Base-by-base conservation (phyloP, 129 eudicot genomes). In the Mikania micrantha region DNA sequence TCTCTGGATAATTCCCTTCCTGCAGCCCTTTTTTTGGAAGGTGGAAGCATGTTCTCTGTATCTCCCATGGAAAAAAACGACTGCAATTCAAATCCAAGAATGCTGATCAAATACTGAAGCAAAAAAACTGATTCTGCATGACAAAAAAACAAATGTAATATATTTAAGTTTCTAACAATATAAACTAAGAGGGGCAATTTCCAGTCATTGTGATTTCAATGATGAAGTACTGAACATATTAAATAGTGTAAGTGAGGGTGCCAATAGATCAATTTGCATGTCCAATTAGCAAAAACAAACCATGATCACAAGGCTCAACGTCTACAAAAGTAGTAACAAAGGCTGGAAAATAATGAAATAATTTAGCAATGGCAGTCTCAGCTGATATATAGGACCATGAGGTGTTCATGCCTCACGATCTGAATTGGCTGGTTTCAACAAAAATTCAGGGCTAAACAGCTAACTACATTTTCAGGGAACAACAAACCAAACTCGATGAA, bases 21-120 rank as follows among this genome's bases (percentile, higher is more conserved):
- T n/a, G 98, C 96, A 28, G 74, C 83, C 66, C 98, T 78, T 78
- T 91, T 91, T 74, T 91, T 91, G 36, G 96, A 85, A 67, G 98
- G 83, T 70, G 87, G 98, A 70, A 78, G 61, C 25, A 54, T n/a
- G 67, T 79, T 72, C 20, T 91, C 96, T 27, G 81, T 73, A 65
- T 88, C 98, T 54, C 77, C 95, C 98, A 91, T 91, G 6, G 44
- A 59, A 7, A 67, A 29, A 28, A 20, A 41, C 16, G 15, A 31
- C 8, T 0, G 2, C 15, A 29, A 59, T n/a, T 42, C 38, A 40
- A n/a, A 65, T 65, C 70, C 70, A 41, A 65, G 8, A 25, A 25
- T 15, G 22, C 15, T 27, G 24, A 8, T 44, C 29, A 34, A 5
- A 32, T 11, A 9, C 45, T 60, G 66, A 9, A 17, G 24, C 40